Percentiles rank a stretch among this genome's conserved stretches.
Conservation (phyloP, 805 yeast species). For the Barnettozyma siamensis region DNA sequence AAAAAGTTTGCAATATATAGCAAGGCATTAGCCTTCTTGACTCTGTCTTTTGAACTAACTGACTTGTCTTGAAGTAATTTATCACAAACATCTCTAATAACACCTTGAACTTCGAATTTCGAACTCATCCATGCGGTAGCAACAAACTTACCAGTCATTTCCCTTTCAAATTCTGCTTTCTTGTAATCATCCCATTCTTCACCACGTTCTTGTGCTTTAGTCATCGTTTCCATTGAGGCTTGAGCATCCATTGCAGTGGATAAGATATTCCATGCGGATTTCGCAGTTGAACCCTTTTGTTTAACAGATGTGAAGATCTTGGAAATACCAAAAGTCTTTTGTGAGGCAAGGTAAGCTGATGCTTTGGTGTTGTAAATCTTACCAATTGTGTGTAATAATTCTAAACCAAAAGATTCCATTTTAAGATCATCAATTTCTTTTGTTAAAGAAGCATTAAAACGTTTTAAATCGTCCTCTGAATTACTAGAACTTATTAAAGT, state of each 20-base stretch:
- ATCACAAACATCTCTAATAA: constrained; percentile 79
- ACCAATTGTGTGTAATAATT: constrained; percentile 79
- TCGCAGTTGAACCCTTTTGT: constrained; percentile 77
- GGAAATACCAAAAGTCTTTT: constrained; percentile 80
- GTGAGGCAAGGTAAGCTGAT: constrained; percentile 62
- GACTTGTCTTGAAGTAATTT: constrained; percentile 64
- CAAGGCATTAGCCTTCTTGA: constrained; percentile 76
- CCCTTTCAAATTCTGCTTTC: constrained; percentile 73
- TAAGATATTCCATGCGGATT: constrained; percentile 76
- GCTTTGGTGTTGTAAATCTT: constrained; percentile 72
- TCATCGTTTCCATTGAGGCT: constrained; percentile 65
- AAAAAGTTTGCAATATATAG: constrained; percentile 67
- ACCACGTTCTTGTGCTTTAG: constrained; percentile 58
- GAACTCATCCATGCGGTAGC: constrained; percentile 97
- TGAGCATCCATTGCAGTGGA: constrained; percentile 89
- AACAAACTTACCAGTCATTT: constrained; percentile 80
- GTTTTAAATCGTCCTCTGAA: constrained; percentile 41
- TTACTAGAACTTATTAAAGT: constrained; percentile 40
- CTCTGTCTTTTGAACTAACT: constrained; percentile 54
- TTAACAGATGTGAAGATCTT: constrained; percentile 76
- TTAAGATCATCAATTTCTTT: constrained; percentile 75
- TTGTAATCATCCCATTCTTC: constrained; percentile 49
- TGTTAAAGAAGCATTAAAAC: constrained; percentile 45
- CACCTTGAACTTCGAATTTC: constrained; percentile 74
- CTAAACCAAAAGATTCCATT: constrained; percentile 93